phyloP scores from a whole-genome alignment of 768 basidiomycete genomes.

The Mrakia blollopis region DNA sequence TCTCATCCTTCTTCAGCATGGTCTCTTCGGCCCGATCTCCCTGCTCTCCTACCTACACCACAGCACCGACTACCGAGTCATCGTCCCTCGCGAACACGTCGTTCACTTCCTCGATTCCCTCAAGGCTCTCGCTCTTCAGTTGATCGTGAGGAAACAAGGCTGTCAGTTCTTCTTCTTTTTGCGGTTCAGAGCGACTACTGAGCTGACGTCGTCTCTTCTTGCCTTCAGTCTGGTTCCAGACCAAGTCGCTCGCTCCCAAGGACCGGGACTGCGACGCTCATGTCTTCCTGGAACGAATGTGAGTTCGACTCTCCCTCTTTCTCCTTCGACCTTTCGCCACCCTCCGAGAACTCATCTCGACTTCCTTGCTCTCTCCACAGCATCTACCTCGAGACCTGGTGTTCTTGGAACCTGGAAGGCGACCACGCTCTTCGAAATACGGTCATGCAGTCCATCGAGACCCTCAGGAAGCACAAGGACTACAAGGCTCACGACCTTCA shows the following conservation, averaged over 20 bases:
- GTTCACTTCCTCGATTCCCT: neutral
- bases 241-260: neutral
- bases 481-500: neutral
- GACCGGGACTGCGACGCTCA: no score
- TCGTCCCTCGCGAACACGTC: neutral
- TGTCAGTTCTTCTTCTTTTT: neutral
- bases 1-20: neutral
- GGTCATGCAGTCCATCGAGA: neutral
- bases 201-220: neutral
- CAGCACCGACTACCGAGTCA: neutral
- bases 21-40: constrained; percentile 1
- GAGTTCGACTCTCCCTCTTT: no score
- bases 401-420: neutral
- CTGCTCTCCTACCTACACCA: neutral
- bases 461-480: neutral
- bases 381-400: constrained; percentile 1
- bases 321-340: no score
- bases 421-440: neutral
- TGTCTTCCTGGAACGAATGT: no score
- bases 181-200: neutral
- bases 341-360: neutral
- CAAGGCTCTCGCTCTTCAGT: constrained; percentile 2
- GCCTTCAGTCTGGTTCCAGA: neutral
- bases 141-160: neutral
- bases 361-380: neutral